These are phyloP conservation scores for Ambrosia artemisiifolia DNA, from an alignment of 129 eudicot species.

Conservation along the genomic window DNA sequence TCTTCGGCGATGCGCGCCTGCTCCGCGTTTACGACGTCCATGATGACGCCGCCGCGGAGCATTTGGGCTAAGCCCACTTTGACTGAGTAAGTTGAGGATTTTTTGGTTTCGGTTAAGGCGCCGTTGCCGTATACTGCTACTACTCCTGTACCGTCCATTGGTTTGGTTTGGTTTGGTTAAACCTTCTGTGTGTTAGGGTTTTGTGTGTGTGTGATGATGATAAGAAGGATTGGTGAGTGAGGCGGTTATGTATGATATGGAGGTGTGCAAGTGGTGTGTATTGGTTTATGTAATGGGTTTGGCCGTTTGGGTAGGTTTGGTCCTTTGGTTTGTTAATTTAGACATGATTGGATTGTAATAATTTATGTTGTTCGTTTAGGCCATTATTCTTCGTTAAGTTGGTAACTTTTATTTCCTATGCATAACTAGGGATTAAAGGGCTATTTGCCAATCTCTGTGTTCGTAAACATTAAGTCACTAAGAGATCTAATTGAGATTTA, in stretches of 20 bases:
- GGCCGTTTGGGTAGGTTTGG: not conserved
- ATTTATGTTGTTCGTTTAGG: not conserved
- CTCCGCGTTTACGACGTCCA: conserved; percentile 54
- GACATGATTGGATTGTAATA: not conserved
- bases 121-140: conserved; percentile 57
- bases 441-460: no score
- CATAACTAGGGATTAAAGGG: no score
- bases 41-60: conserved; percentile 52
- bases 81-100: conserved; percentile 37
- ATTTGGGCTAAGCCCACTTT: conserved; percentile 52
- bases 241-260: not conserved
- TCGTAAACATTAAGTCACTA: no score
- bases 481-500: no score
- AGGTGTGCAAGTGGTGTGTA: not conserved
- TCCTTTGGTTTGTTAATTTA: not conserved
- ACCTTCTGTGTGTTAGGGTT: not conserved
- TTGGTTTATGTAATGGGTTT: not conserved
- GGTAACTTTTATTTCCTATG: no score
- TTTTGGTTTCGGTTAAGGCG: conserved; percentile 37
- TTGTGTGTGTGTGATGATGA: not conserved
- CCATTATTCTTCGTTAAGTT: not conserved
- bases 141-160: conserved; percentile 47
- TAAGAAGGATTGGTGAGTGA: not conserved
- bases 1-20: conserved; percentile 52
- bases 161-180: no score